Percentiles rank a stretch among this genome's conserved stretches.
phyloP scores from a whole-genome alignment of 768 basidiomycete species.

The Peribolospora kevripleyi region DNA sequence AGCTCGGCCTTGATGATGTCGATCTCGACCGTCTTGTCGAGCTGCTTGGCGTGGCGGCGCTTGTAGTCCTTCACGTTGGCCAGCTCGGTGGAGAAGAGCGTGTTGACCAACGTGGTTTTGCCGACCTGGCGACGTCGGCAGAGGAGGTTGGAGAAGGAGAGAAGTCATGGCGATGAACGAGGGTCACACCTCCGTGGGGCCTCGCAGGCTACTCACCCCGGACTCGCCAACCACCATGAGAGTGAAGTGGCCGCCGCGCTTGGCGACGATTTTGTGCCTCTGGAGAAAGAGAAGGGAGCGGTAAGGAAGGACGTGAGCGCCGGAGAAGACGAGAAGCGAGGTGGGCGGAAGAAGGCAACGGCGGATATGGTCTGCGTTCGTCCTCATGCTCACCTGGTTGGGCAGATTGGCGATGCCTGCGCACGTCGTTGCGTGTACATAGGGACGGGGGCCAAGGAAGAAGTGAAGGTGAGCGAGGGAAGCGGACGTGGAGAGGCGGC shows the following conservation, averaged over 20 bases:
- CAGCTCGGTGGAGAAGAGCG: slow-evolving; percentile 91
- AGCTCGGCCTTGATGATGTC: slow-evolving; percentile 99
- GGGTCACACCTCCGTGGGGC: no score
- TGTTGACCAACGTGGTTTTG: slow-evolving; percentile 56
- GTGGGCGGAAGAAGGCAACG: background rate
- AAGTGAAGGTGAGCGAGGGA: no score
- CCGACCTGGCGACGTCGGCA: no score
- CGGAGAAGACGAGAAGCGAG: background rate
- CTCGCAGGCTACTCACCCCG: slow-evolving; percentile 51
- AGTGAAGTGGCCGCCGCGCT: slow-evolving; percentile 90
- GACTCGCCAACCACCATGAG: slow-evolving; percentile 99
- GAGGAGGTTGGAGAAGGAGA: no score
- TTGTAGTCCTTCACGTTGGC: slow-evolving; percentile 74
- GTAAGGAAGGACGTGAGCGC: slow-evolving; percentile 6
- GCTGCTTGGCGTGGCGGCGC: slow-evolving; percentile 73
- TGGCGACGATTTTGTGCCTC: slow-evolving; percentile 98
- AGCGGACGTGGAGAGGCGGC: no score
- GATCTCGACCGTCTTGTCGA: slow-evolving; percentile 85
- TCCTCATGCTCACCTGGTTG: slow-evolving; percentile 48
- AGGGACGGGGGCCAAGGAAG: no score
- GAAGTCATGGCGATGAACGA: no score
- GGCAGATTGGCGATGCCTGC: slow-evolving; percentile 79
- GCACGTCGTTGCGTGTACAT: no score
- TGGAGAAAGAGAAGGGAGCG: slow-evolving; percentile 18
- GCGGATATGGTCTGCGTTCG: background rate